Evolutionary conservation across 768 basidiomycete genomes (phyloP), one percentile per base, ranked within the genome.

Genomic region (Phylloporus sp.): DNA sequence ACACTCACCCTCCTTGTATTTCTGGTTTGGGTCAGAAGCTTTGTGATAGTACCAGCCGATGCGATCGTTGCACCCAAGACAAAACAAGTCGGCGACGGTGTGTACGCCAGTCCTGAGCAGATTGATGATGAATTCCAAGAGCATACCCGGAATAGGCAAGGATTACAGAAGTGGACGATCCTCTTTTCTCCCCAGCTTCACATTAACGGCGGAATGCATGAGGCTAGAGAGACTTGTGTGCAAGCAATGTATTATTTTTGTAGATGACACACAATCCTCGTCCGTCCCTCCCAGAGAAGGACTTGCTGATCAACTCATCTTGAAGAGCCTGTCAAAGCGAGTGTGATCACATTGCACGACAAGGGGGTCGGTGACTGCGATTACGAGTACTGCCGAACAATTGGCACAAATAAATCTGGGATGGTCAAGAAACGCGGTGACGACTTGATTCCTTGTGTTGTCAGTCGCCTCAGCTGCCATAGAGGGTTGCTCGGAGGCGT

Each of bases 1-100:
- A 53, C 12, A 26, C 77, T 34, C 29, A 81, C 89, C 85, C 79
- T 92, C 90, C 67, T 91, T 92, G 64, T 92, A 91, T 64, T 86
- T 90, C 78, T 92, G 90, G 3, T 80, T 76, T 34, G 73, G 71
- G 57, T 91, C 86, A 0, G 84, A 78, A 12, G 90, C 88, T 62
- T 85, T 86, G 66, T 88, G 81, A 59, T 92, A 92, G 62, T 76
- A 89, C 89, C 90, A 92, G 1, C 90, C 89, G 5, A 91, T 51
- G 31, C 86, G 77, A 15, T 87, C 87, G 50, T 85, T 82, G 69
- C 90, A 92, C 0, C 87, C 88, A 28, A 87, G 47, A 61, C 90
- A 92, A 63, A 80, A 91, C 1, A 84, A 80, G 62, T 92, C 90
- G 12, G 88, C 85, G 7, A 92, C 90, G 1, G 84, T 84, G 57